Conservation (phyloP, 2,329 filamentous ascomycete genomes). For the Furcasterigmium sp. region DNA sequence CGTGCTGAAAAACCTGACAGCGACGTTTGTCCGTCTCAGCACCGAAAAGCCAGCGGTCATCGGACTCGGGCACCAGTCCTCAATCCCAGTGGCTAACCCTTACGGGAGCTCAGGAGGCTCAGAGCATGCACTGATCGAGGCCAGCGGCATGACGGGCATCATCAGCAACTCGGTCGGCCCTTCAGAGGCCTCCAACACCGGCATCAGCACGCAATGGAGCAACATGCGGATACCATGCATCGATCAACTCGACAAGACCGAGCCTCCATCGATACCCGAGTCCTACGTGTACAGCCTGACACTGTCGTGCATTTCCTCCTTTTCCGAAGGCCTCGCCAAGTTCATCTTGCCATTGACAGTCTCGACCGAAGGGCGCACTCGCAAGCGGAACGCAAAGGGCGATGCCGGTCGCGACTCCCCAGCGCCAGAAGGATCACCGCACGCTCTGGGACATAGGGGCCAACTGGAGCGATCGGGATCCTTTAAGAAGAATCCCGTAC, state of each 20-base stretch:
- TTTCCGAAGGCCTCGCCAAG: constrained; percentile 89
- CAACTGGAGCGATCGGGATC: constrained; percentile 51
- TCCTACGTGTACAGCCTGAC: constrained; percentile 92
- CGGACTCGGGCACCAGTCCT: constrained; percentile 83
- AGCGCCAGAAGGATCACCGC: constrained; percentile 14
- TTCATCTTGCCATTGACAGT: constrained; percentile 90
- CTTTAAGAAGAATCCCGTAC: constrained; percentile 70
- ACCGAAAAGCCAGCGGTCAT: constrained; percentile 88
- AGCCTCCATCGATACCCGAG: constrained; percentile 77
- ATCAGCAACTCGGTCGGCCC: constrained; percentile 65
- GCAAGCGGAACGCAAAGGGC: constrained; percentile 42
- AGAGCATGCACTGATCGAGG: constrained; percentile 85
- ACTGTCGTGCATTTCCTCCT: constrained; percentile 79
- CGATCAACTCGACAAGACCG: constrained; percentile 89
- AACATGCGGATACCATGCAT: constrained; percentile 80
- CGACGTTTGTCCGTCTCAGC: constrained; percentile 85
- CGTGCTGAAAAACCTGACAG: constrained; percentile 76
- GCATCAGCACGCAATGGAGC: constrained; percentile 91
- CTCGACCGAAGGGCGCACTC: constrained; percentile 57
- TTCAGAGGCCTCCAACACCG: constrained; percentile 61
- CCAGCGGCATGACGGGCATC: constrained; percentile 80
- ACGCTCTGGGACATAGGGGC: constrained; percentile 13
- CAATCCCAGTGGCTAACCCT: constrained; percentile 62
- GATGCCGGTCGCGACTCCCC: constrained; percentile 39
- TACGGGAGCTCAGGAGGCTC: constrained; percentile 50